Percentiles rank a stretch among this genome's conserved stretches.
Conservation (phyloP, 148 eudicot genomes). For the Fagopyrum tataricum region DNA sequence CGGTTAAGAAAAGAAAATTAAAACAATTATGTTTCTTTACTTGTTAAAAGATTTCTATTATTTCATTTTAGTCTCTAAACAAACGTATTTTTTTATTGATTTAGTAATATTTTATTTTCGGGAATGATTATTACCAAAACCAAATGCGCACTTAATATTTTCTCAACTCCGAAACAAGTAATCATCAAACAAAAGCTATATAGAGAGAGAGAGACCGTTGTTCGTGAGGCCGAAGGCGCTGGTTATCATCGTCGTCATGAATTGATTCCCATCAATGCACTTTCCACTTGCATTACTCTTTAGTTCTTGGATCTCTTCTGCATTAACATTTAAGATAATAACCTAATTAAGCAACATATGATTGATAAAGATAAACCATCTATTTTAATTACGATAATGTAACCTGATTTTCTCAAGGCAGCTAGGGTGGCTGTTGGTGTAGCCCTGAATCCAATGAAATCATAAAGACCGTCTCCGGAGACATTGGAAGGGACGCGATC, state of each 20-base stretch:
- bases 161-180: neutral
- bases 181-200: too few species aligned
- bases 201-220: slow-evolving; percentile 26
- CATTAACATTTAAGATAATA: neutral
- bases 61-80: too few species aligned
- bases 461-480: slow-evolving; percentile 39
- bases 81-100: too few species aligned
- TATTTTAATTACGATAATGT: neutral
- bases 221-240: slow-evolving; percentile 53
- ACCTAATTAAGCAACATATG: neutral
- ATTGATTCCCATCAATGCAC: slow-evolving; percentile 24
- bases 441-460: slow-evolving; percentile 46
- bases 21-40: neutral
- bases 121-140: too few species aligned
- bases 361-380: neutral
- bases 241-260: slow-evolving; percentile 16
- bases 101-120: too few species aligned
- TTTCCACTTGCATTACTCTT: slow-evolving; percentile 34
- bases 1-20: too few species aligned
- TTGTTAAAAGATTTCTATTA: neutral
- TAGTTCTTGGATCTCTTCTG: slow-evolving; percentile 54
- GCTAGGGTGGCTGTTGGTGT: slow-evolving; percentile 23
- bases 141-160: too few species aligned
- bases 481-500: slow-evolving; percentile 37
- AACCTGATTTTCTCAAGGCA: slow-evolving; percentile 34